Evolutionary conservation across 2,329 filamentous ascomycete species (phyloP).

Genomic region (Aschersonia sp.): DNA sequence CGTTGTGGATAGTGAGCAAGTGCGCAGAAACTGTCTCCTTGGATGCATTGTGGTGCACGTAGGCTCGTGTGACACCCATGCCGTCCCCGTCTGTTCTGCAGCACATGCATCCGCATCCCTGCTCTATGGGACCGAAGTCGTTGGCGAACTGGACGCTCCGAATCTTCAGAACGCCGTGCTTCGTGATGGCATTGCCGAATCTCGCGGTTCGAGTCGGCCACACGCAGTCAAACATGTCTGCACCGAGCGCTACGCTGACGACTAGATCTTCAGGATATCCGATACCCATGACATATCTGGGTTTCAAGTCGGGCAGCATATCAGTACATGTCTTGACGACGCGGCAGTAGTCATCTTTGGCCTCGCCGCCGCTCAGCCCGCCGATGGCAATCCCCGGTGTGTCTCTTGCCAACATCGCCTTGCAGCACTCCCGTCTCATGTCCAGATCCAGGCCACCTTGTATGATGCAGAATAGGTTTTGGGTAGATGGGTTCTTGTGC

Average conservation of each 20-base stretch:
- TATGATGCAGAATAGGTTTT: constrained; percentile 98
- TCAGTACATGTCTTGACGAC: constrained; percentile 79
- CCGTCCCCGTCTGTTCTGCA: constrained; percentile 58
- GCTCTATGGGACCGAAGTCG: constrained; percentile 75
- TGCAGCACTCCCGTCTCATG: constrained; percentile 69
- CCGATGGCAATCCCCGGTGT: constrained; percentile 96
- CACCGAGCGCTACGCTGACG: constrained; percentile 82
- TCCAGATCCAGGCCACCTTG: constrained; percentile 87
- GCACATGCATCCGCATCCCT: constrained; percentile 66
- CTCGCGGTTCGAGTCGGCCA: constrained; percentile 94
- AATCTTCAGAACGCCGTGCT: constrained; percentile 68
- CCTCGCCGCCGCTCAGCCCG: constrained; percentile 86
- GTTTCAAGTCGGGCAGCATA: constrained; percentile 76
- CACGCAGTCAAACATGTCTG: constrained; percentile 99
- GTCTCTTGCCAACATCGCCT: constrained; percentile 75
- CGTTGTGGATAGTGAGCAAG: constrained; percentile 84
- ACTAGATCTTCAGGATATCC: constrained; percentile 93
- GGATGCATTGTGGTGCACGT: constrained; percentile 77
- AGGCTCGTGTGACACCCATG: constrained; percentile 73
- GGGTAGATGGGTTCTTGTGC: constrained; percentile 66
- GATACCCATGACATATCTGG: constrained; percentile 98
- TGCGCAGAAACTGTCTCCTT: constrained; percentile 90
- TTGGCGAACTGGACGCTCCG: constrained; percentile 59
- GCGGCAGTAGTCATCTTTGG: constrained; percentile 80
- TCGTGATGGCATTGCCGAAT: constrained; percentile 88